These are phyloP conservation scores for Dothistroma pini DNA, from an alignment of 2,329 filamentous ascomycete genomes.

Conservation along the genomic window DNA sequence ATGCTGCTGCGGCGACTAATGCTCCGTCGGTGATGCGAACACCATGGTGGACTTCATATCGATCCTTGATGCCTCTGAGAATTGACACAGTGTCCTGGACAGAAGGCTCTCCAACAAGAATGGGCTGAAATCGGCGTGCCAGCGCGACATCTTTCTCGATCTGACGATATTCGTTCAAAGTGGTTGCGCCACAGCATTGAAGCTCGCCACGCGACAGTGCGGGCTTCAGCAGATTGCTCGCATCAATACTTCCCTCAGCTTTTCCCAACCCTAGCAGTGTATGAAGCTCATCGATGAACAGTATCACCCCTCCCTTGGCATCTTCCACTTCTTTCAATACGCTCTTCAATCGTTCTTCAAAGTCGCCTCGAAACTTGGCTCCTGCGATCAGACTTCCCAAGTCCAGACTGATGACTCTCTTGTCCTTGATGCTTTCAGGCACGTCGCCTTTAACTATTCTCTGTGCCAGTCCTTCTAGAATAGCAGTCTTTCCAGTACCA, in stretches of 20 bases:
- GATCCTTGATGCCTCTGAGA: constrained; percentile 91
- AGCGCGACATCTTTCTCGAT: constrained; percentile 97
- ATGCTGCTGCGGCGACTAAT: constrained; percentile 83
- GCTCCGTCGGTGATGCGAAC: constrained; percentile 91
- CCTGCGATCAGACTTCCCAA: constrained; percentile 91
- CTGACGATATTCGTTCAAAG: constrained; percentile 81
- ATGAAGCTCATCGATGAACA: constrained; percentile 95
- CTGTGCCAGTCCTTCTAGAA: constrained; percentile 84
- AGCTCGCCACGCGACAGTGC: constrained; percentile 88
- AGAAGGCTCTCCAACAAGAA: constrained; percentile 84
- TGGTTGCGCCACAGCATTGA: constrained; percentile 94
- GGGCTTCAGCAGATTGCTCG: constrained; percentile 90
- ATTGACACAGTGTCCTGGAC: constrained; percentile 95
- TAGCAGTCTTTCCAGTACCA: constrained; percentile 90
- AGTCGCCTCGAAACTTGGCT: constrained; percentile 92
- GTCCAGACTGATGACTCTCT: constrained; percentile 81
- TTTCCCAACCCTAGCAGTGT: constrained; percentile 89
- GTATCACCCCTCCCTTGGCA: constrained; percentile 81
- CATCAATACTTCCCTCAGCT: constrained; percentile 93
- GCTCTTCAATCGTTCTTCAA: constrained; percentile 88
- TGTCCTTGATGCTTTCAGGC: constrained; percentile 93
- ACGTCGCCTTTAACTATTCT: constrained; percentile 90
- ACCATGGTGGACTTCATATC: constrained; percentile 96
- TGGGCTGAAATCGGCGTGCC: constrained; percentile 89
- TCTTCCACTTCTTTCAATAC: constrained; percentile 89